A percentile compares a stretch with the other conserved stretches of the same genome.
Conservation (phyloP, 257 asterid species). For the Petrea volubilis region DNA sequence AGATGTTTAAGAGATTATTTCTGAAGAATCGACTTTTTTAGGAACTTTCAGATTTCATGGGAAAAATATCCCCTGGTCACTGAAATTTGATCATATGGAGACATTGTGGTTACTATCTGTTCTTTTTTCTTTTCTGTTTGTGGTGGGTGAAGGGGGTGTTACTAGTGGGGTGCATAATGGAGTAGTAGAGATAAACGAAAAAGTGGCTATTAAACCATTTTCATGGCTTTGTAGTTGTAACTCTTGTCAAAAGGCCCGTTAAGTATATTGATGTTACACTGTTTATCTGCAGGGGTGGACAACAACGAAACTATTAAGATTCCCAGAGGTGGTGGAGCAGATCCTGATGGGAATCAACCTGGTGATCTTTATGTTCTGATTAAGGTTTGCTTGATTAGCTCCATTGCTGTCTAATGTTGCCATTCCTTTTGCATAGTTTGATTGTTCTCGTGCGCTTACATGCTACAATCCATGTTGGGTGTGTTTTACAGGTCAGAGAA, state of each 20-base stretch:
- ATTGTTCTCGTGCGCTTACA: not conserved
- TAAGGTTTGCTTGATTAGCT: conserved; percentile 55
- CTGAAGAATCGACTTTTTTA: not conserved
- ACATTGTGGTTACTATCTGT: not conserved
- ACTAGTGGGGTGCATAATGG: not conserved
- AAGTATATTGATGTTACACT: conserved; percentile 2
- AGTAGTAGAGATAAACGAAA: not conserved
- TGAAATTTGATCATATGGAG: not conserved
- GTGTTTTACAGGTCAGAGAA: conserved; percentile 73
- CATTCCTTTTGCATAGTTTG: conserved; percentile 5
- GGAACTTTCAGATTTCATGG: conserved; percentile 1
- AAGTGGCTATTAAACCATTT: not conserved
- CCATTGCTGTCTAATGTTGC: not conserved
- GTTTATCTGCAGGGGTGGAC: conserved; percentile 73
- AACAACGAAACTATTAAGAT: conserved; percentile 65
- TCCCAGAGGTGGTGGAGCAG: conserved; percentile 89
- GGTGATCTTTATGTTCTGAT: conserved; percentile 80
- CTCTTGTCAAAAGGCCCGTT: not conserved
- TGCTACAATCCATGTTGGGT: conserved; percentile 16
- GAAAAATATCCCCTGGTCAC: not conserved
- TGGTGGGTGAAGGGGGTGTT: not conserved
- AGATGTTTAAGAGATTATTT: not conserved
- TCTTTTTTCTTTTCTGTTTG: not conserved
- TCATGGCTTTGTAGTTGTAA: conserved; percentile 2
- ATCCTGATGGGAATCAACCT: conserved; percentile 89